Evolutionary conservation across 257 asterid species (phyloP).

Genomic region (Ballota nigra): DNA sequence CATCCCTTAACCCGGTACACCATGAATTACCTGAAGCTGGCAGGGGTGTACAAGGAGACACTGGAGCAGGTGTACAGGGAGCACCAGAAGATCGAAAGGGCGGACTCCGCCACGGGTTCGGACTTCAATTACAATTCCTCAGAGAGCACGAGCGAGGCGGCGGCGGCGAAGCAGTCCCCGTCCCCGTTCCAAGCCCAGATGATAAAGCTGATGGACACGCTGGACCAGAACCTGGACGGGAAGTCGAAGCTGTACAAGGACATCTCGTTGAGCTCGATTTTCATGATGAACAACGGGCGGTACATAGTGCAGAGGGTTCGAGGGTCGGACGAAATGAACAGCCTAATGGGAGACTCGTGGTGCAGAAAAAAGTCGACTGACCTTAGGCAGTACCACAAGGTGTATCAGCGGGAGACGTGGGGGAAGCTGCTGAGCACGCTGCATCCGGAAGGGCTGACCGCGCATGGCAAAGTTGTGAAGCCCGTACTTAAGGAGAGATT

Average conservation of each 20-base stretch:
- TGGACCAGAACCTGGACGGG: conserved; percentile 60
- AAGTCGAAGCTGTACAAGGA: conserved; percentile 77
- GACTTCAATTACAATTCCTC: background rate
- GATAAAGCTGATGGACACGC: conserved; percentile 58
- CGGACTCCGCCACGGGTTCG: conserved; percentile 45
- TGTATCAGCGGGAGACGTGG: conserved; percentile 92
- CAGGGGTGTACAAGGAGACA: conserved; percentile 59
- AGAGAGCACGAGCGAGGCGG: background rate
- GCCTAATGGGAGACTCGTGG: conserved; percentile 71
- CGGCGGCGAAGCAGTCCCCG: conserved; percentile 36
- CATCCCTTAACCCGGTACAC: conserved; percentile 80
- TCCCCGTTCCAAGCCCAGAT: conserved; percentile 59
- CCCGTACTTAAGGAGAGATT: conserved; percentile 83
- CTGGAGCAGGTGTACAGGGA: conserved; percentile 70
- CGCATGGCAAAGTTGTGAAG: conserved; percentile 73
- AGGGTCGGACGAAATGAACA: conserved; percentile 46
- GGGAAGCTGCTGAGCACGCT: conserved; percentile 55
- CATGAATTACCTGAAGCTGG: conserved; percentile 60
- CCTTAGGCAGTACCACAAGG: conserved; percentile 74
- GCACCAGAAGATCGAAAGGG: conserved; percentile 60
- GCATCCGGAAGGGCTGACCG: conserved; percentile 62
- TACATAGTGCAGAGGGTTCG: conserved; percentile 76
- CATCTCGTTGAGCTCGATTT: conserved; percentile 57
- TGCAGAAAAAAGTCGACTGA: conserved; percentile 65
- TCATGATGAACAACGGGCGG: conserved; percentile 97